Base-by-base conservation (phyloP, 768 basidiomycete species). In the Lentinula sp. region DNA sequence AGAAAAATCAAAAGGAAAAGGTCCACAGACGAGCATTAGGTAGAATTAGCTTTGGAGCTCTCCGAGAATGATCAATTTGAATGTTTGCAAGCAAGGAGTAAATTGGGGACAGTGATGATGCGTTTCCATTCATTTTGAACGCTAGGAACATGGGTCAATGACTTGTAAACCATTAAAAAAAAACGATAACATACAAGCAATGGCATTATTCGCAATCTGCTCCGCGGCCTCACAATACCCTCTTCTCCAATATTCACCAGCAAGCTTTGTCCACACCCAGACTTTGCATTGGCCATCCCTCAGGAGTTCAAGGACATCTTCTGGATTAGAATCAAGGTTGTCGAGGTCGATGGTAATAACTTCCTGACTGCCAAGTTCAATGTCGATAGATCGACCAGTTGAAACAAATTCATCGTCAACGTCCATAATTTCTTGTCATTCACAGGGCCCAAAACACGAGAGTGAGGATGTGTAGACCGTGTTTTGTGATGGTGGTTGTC, bases 331-430 rank as follows among this genome's bases (percentile, higher is more conserved):
- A 72, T 92, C 90, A 55, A 98, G 86, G 66, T 88, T 79, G 76
- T 92, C 90, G 42, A 98, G 82, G 77, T 96, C 91, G 62, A 98
- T 87, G 20, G 91, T 90, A 62, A 95, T 90, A 69, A 91, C 84
- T 74, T 95, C 94, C 72, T 90, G 88, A 6, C 87, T 84, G 41
- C 87, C 87, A 5, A 92, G 79, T 67, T 91, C 90, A 66, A 93
- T 90, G 71, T 90, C 87, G 54, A 90, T 80, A 4, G 85, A 79
- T 59, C 81, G 79, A 12, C 59, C 59, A 32, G 36, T 20, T 15
- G 61, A 39, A 43, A 36, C 23, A 32, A n/a, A 7, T 58, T 59
- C 55, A 35, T 62, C 59, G 28, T 60, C 48, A 42, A 51, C 43
- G 37, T 59, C 48, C 57, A 59, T 59, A 10, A 2, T 32, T 45